phyloP scores from a whole-genome alignment of 352 stramenopile genomes.

The Globisporangium spinosum region DNA sequence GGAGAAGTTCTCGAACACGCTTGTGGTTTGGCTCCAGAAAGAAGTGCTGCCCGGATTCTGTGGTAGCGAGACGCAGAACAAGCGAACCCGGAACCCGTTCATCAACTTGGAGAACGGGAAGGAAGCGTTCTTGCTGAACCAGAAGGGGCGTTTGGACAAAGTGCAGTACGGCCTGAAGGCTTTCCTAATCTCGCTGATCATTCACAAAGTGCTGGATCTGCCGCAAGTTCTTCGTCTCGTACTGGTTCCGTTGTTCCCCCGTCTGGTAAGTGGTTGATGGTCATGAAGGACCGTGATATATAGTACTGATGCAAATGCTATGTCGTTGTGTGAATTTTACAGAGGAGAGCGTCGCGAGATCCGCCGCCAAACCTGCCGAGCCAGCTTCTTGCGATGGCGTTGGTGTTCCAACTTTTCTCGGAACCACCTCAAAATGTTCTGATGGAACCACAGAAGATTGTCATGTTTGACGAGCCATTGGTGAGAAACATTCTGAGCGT shows the following conservation, averaged over 20 bases:
- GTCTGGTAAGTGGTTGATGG: slow-evolving; percentile 34
- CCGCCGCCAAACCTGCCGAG: slow-evolving; percentile 72
- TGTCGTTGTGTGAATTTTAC: slow-evolving; percentile 5
- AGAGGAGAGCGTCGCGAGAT: slow-evolving; percentile 66
- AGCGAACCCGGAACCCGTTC: slow-evolving; percentile 80
- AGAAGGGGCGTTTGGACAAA: slow-evolving; percentile 79
- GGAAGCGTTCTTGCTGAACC: slow-evolving; percentile 76
- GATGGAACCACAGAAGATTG: slow-evolving; percentile 70
- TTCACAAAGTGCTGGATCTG: slow-evolving; percentile 85
- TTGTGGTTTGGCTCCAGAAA: slow-evolving; percentile 85
- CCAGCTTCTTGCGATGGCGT: slow-evolving; percentile 78
- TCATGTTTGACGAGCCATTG: slow-evolving; percentile 87
- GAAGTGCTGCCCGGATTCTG: slow-evolving; percentile 81
- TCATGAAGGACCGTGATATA: no score
- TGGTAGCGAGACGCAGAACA: slow-evolving; percentile 63
- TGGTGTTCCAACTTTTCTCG: slow-evolving; percentile 83
- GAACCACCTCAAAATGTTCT: slow-evolving; percentile 79
- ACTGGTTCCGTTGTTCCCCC: slow-evolving; percentile 76
- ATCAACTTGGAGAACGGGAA: slow-evolving; percentile 78
- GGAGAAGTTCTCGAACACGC: slow-evolving; percentile 80
- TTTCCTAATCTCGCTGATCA: slow-evolving; percentile 75
- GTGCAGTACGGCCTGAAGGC: slow-evolving; percentile 85
- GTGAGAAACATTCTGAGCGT: slow-evolving; percentile 30
- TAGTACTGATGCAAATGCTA: background rate
- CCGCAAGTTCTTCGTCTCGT: slow-evolving; percentile 82